A percentile compares a stretch with the other conserved stretches of the same genome.
phyloP scores from a whole-genome alignment of 164 flowering plant species.

The Nymphaea colorata region DNA sequence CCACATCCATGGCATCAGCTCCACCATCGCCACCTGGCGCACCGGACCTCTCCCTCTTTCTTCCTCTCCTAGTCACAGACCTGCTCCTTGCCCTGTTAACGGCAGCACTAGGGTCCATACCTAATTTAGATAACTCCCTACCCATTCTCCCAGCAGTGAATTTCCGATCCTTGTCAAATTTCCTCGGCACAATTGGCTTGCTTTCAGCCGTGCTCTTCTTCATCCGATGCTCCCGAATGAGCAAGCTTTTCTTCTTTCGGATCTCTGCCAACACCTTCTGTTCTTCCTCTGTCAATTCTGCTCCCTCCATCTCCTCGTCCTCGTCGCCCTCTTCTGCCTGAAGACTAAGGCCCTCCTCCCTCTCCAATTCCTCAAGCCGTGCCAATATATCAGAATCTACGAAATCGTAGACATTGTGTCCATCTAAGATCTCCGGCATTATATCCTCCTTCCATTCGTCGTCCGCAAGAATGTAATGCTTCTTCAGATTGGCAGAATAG shows the following conservation, averaged over 20 bases:
- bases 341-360: constrained; percentile 48
- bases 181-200: constrained; percentile 65
- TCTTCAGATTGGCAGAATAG: constrained; percentile 66
- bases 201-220: constrained; percentile 88
- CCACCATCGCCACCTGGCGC: constrained; percentile 23
- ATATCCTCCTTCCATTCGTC: constrained; percentile 84
- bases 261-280: constrained; percentile 53
- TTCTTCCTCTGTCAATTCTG: constrained; percentile 53
- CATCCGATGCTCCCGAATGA: constrained; percentile 67
- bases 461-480: constrained; percentile 54
- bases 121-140: constrained; percentile 61
- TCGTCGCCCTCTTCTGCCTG: constrained; percentile 35
- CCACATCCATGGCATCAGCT: constrained; percentile 47
- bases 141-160: constrained; percentile 80
- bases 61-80: constrained; percentile 38
- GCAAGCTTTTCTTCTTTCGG: constrained; percentile 66
- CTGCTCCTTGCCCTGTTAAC: constrained; percentile 54
- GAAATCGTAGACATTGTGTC: constrained; percentile 79
- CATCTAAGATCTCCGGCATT: constrained; percentile 86
- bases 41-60: constrained; percentile 70
- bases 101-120: constrained; percentile 62
- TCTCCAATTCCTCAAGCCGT: constrained; percentile 75
- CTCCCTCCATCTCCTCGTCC: constrained; percentile 57
- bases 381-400: constrained; percentile 60
- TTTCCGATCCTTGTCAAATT: constrained; percentile 60